Base-by-base conservation (phyloP, 2,329 filamentous ascomycete species). In the Penicillium sp. region DNA sequence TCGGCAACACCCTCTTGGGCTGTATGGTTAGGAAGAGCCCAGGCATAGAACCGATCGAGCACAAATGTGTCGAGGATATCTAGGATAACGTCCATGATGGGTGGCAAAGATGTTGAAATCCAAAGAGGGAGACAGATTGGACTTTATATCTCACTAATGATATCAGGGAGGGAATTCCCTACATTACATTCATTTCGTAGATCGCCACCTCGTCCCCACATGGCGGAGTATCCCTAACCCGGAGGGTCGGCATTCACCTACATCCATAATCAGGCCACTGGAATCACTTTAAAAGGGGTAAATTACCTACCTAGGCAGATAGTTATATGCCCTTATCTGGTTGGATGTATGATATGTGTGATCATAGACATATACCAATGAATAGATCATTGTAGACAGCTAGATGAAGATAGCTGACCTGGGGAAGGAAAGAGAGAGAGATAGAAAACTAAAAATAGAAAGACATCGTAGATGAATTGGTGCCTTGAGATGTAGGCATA, bases 41-140 rank as follows among this genome's bases (percentile, higher is more conserved):
- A 46, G n/a, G 88, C 84, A 65, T 91, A 95, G 49, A 84, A 59
- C 56, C 83, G 78, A 69, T 95, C 89, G 66, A 85, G 83, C 47
- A 88, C 59, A 61, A 84, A 87, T 51, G 82, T 86, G 71, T 95
- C 89, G 66, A 80, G 76, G 53, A 88, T 61, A 68, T 95, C 88
- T 56, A 95, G 83, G 24, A 90, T 79, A 69, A 95, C 79, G 74
- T 95, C 89, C 89, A 95, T 95, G 66, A 64, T 75, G 18, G 18
- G 11, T 18, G 16, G 10, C n/a, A n/a, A 18, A 9, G 8, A 18
- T 10, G 9, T 16, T 16, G 29, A 3, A 20, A 20, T 20, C 3
- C 9, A 26, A 4, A 18, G 18, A 34, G 6, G 31, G 31, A 18
- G 31, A 20, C 16, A 3, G 2, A 10, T 11, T 20, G 18, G 16